Percentiles rank a stretch among this genome's conserved stretches.
Evolutionary conservation across 2,329 filamentous ascomycete species (phyloP).

Genomic region (Amauroascus niger): DNA sequence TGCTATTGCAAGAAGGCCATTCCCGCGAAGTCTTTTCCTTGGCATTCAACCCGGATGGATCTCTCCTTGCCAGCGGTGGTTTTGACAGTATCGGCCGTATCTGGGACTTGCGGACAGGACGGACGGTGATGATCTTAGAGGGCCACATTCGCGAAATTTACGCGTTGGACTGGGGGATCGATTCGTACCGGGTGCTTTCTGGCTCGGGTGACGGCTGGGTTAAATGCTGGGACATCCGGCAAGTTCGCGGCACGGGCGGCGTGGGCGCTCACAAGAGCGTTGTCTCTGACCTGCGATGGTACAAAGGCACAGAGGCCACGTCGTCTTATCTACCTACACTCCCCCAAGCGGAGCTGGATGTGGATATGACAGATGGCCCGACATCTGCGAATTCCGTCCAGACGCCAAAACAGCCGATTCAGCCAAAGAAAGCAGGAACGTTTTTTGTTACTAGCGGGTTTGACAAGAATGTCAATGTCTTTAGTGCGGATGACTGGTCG

Average conservation of each 20-base stretch:
- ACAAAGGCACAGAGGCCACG: constrained; percentile 72
- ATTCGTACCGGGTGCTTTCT: constrained; percentile 85
- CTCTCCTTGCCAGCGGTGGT: constrained; percentile 80
- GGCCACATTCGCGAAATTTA: constrained; percentile 90
- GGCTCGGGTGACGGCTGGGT: constrained; percentile 91
- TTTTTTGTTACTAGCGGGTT: constrained; percentile 89
- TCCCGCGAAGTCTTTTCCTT: constrained; percentile 86
- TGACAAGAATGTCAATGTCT: constrained; percentile 90
- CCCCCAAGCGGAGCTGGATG: constrained; percentile 54
- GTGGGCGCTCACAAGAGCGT: constrained; percentile 86
- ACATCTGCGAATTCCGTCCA: constrained; percentile 16
- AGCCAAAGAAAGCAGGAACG: constrained; percentile 77
- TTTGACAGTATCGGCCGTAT: constrained; percentile 89
- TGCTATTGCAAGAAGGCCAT: constrained; percentile 87
- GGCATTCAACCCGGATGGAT: constrained; percentile 83
- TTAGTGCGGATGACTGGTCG: constrained; percentile 93
- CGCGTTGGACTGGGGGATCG: constrained; percentile 80
- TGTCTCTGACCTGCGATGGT: constrained; percentile 90
- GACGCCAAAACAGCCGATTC: constrained; percentile 29
- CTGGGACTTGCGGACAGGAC: constrained; percentile 86
- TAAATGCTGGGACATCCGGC: constrained; percentile 95
- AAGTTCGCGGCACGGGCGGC: constrained; percentile 70
- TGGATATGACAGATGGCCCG: constrained; percentile 25
- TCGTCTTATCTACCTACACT: constrained; percentile 52
- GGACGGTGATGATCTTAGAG: constrained; percentile 92